Evolutionary conservation across 1,284 basidiomycete species (phyloP).

Genomic region (Somion occarium): DNA sequence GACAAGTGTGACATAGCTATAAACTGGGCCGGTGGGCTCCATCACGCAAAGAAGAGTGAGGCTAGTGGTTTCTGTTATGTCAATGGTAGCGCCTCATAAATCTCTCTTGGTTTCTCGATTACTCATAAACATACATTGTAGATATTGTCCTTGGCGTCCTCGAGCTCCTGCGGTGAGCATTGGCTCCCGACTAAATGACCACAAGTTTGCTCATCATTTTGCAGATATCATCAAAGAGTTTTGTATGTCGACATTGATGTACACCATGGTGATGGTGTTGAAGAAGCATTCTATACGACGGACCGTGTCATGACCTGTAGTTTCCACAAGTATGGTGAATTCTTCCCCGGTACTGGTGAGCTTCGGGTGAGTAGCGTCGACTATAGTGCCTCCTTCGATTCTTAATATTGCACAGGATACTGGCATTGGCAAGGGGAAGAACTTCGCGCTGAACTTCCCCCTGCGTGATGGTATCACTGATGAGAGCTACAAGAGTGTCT

Average conservation of each 20-base stretch:
- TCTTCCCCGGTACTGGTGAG: slow-evolving; percentile 98
- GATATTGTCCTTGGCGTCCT: slow-evolving; percentile 98
- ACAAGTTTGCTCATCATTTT: too few relatives aligned
- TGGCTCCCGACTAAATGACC: not conserved
- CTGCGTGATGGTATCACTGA: slow-evolving; percentile 95
- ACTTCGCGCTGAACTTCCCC: slow-evolving; percentile 94
- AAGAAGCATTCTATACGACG: slow-evolving; percentile 99
- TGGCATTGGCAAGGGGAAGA: slow-evolving; percentile 89
- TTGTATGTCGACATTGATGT: slow-evolving; percentile 99
- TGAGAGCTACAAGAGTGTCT: slow-evolving; percentile 93
- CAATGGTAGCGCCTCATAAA: slow-evolving; percentile 63
- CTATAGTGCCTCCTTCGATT: slow-evolving; percentile 3
- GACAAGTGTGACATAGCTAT: slow-evolving; percentile 99
- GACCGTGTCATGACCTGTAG: slow-evolving; percentile 98
- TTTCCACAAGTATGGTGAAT: slow-evolving; percentile 99
- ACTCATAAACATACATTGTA: too few relatives aligned
- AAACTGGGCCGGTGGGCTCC: slow-evolving; percentile 97
- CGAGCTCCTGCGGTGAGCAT: slow-evolving; percentile 76
- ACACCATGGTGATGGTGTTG: slow-evolving; percentile 98
- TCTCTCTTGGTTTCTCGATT: not conserved
- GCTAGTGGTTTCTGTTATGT: slow-evolving; percentile 99
- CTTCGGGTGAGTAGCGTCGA: slow-evolving; percentile 58
- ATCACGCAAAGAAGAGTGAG: slow-evolving; percentile 98
- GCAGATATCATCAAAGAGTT: slow-evolving; percentile 89
- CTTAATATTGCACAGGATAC: slow-evolving; percentile 56